A percentile compares a stretch with the other conserved stretches of the same genome.
Evolutionary conservation across 352 stramenopile genomes (phyloP).

Genomic region (Globisporangium apiculatum): DNA sequence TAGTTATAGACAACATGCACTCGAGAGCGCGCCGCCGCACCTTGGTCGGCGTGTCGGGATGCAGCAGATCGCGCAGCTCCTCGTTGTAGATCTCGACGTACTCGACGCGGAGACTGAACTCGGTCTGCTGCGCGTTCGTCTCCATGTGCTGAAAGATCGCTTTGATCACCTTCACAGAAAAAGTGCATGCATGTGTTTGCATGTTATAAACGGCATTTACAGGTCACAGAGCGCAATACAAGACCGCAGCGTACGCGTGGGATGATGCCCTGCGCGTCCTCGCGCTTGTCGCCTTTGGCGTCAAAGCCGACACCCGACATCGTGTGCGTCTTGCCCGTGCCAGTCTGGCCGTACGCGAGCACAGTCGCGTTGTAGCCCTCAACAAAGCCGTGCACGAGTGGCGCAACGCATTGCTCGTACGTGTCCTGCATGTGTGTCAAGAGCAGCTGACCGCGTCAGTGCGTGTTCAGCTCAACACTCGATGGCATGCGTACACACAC

Average conservation of each 20-base stretch:
- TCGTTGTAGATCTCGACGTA: slow-evolving; percentile 99
- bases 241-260: slow-evolving; percentile 43
- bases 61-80: slow-evolving; percentile 93
- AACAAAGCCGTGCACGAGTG: slow-evolving; percentile 71
- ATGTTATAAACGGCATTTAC: background rate
- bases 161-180: slow-evolving; percentile 36
- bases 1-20: no score
- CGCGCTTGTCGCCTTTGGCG: slow-evolving; percentile 44
- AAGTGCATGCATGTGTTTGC: no score
- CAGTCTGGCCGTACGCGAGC: slow-evolving; percentile 81
- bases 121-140: slow-evolving; percentile 26
- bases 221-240: background rate
- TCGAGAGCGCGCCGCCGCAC: slow-evolving; percentile 5
- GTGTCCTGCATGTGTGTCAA: slow-evolving; percentile 27
- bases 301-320: slow-evolving; percentile 79
- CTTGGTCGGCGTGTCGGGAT: slow-evolving; percentile 68
- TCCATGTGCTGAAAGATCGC: slow-evolving; percentile 67
- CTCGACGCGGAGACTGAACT: slow-evolving; percentile 90
- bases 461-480: no score
- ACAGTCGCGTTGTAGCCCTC: slow-evolving; percentile 83
- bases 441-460: no score
- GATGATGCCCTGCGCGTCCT: slow-evolving; percentile 76
- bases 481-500: no score
- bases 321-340: slow-evolving; percentile 94
- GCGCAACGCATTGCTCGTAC: slow-evolving; percentile 58